Conservation (phyloP, 2,329 filamentous ascomycete genomes). For the Fusarium poae region DNA sequence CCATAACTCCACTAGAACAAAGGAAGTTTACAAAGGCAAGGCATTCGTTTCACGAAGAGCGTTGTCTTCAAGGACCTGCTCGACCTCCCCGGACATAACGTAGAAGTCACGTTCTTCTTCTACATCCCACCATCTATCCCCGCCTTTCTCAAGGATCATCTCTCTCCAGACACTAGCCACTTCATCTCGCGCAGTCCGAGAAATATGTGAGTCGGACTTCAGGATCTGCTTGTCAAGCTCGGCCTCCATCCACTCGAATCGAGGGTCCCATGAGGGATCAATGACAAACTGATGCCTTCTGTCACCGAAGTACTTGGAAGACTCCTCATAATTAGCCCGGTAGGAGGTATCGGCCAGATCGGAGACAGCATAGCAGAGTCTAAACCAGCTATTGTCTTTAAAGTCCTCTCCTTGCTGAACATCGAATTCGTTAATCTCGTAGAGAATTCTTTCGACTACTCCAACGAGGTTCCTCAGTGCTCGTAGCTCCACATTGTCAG, state of each 20-base stretch:
- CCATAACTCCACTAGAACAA: no score
- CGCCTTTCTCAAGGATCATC: constrained; percentile 3
- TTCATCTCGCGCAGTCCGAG: background rate
- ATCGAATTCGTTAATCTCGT: background rate
- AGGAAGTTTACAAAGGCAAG: background rate
- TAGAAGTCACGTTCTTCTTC: constrained; percentile 8
- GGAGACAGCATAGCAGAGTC: constrained; percentile 8
- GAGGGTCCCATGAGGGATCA: constrained; percentile 16
- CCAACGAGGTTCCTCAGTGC: background rate
- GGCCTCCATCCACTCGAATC: constrained; percentile 16
- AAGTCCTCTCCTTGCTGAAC: fast-evolving
- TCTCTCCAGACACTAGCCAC: background rate
- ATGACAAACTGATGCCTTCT: constrained; percentile 21
- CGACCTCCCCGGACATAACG: background rate
- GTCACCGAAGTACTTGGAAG: background rate
- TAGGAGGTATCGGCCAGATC: constrained; percentile 1
- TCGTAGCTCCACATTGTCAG: background rate
- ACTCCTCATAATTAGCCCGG: background rate
- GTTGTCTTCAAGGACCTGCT: background rate
- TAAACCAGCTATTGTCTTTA: constrained; percentile 4
- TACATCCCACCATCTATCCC: constrained; percentile 11
- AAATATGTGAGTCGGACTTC: background rate
- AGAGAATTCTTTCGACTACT: background rate
- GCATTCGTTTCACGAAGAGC: background rate
- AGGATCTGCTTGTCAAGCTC: background rate